These are phyloP conservation scores for Aspergillus indologenus DNA, from an alignment of 495 filamentous ascomycete genomes.

Conservation along the genomic window DNA sequence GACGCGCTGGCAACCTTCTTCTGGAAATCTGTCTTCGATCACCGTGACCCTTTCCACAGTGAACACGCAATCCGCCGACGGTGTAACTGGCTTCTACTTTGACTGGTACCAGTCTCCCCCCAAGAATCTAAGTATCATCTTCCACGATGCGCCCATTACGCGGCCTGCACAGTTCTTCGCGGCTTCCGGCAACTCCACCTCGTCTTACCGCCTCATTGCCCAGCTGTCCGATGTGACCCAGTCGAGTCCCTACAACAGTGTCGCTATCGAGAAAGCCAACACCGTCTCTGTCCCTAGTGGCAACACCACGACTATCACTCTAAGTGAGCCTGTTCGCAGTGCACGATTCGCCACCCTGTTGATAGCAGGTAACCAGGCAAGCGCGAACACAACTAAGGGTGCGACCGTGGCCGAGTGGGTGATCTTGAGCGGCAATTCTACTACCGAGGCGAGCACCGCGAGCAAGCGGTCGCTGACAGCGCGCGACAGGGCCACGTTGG, in stretches of 20 bases:
- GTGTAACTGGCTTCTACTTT: conserved; percentile 50
- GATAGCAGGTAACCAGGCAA: conserved; percentile 47
- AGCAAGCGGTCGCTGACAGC: conserved; percentile 18
- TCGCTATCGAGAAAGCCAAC: conserved; percentile 23
- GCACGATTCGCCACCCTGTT: conserved; percentile 45
- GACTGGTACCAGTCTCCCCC: conserved; percentile 68
- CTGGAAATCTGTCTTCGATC: conserved; percentile 44
- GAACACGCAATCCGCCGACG: conserved; percentile 42
- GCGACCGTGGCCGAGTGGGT: conserved; percentile 74
- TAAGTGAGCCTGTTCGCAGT: conserved; percentile 32
- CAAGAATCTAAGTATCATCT: conserved; percentile 50
- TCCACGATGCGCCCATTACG: conserved; percentile 46
- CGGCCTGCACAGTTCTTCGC: conserved; percentile 17
- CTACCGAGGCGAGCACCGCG: neutral
- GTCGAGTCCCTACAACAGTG: conserved; percentile 37
- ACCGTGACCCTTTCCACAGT: conserved; percentile 48
- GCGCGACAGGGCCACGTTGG: neutral
- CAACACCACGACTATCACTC: conserved; percentile 48
- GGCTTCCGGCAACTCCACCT: conserved; percentile 2
- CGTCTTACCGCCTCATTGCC: conserved; percentile 19
- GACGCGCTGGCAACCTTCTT: conserved; percentile 69
- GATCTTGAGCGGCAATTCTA: conserved; percentile 37
- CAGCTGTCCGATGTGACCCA: conserved; percentile 28
- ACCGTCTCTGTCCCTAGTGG: conserved; percentile 37
- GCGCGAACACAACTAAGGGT: conserved; percentile 47